Base-by-base conservation (phyloP, 495 filamentous ascomycete genomes). In the Penicillium bovifimosum region DNA sequence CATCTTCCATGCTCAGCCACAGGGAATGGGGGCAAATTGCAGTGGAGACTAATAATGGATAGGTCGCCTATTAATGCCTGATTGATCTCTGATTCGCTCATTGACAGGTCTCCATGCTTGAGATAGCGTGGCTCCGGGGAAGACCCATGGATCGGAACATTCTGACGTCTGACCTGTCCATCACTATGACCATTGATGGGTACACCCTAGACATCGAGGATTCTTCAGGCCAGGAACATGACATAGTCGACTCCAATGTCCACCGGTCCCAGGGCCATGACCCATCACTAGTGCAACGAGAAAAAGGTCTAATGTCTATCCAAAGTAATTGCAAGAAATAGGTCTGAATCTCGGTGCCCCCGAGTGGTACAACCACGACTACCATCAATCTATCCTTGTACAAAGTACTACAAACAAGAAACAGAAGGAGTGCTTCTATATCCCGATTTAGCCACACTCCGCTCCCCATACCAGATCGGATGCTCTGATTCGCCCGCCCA, bases 61-160 rank as follows among this genome's bases (percentile, higher is more conserved):
- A 16, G 14, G 8, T 36, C 13, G 34, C 7, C 13, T 34, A 7
- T 31, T 31, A 31, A 1, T 4, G 2, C n/a, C 13, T 36, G 34
- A 36, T 36, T 16, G 6, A 5, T 40, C 6, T 42, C 17, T 50
- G 47, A 60, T 65, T 63, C 17, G 60, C 10, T 16, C 26, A 6
- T 4, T 16, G n/a, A 32, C 7, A 18, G 26, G 20, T 39, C 58
- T 52, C 36, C 47, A 50, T 29, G 47, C 34, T 61, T 29, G 20
- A 53, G 29, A 57, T 41, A 28, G 35, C 39, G 58, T 45, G 51
- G 52, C 61, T 28, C 43, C 39, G 24, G 40, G 26, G 40, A 29
- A 1, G 6, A 56, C 53, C 62, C 62, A 56, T 59, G 57, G 62
- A 9, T 64, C 53, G 34, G 24, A 11, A 53, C 35, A 7, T 47